Evolutionary conservation across 2,329 filamentous ascomycete species (phyloP), one percentile per base, ranked within the genome.

Genomic region (Dothistroma septosporum): DNA sequence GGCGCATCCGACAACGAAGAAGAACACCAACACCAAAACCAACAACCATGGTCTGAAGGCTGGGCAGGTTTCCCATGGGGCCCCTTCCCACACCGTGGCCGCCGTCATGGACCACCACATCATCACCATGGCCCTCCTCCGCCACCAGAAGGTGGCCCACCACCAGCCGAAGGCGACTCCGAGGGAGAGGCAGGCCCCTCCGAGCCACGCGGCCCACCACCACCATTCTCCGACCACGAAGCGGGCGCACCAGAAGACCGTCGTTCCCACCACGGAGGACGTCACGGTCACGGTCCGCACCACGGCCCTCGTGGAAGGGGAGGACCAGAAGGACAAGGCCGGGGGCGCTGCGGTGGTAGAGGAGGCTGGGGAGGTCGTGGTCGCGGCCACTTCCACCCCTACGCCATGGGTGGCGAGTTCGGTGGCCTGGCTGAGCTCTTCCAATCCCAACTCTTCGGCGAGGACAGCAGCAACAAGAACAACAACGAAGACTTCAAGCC

Each of bases 401-500:
- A 62, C 57, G 55, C 54, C 3, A 53, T 32, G 50, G 68, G 69
- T 8, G 58, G 50, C 4, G 62, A 63, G 47, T 67, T 70, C 33
- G 68, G 68, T 11, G 62, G 59, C 12, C 63, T 78, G 8, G 72
- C 72, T 61, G 65, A 73, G 12, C 66, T 73, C 46, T 71, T 75
- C 63, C 68, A 73, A 49, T 63, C 66, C 10, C 69, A 76, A 7
- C 68, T 79, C 55, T 77, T 79, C 61, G 74, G 70, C 61, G 55
- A 66, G 35, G 64, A 67, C 24, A 63, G 65, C 41, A 67, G 66
- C 37, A 62, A 64, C 49, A 55, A 66, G 9, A 63, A 58, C 9
- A 72, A 74, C 41, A 58, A 65, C 31, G 70, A 71, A 57, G 73
- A 78, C 60, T 88, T 90, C 74, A 74, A 75, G 5, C 88, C 88